Percentiles rank a stretch among this genome's conserved stretches.
Conservation (phyloP, 768 basidiomycete genomes). For the Suillus clintonianus region DNA sequence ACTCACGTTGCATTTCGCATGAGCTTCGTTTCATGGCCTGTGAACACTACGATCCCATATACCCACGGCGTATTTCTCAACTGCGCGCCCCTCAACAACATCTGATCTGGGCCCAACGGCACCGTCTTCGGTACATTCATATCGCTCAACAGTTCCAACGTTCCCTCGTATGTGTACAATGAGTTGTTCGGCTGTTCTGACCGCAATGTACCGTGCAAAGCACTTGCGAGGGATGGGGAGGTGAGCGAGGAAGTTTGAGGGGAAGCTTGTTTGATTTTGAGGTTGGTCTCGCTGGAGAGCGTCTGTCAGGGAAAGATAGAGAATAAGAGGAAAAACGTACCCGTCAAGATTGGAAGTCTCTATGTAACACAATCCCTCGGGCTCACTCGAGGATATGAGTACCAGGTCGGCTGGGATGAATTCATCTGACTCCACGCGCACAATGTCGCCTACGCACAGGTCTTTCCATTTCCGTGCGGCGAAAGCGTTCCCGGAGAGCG, state of each 20-base stretch:
- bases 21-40: constrained; percentile 97
- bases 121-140: constrained; percentile 73
- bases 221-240: constrained; percentile 70
- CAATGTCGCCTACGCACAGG: constrained; percentile 87
- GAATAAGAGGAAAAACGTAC: constrained; percentile 43
- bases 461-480: constrained; percentile 83
- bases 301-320: neutral
- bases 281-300: constrained; percentile 81
- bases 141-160: constrained; percentile 60
- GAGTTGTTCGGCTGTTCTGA: constrained; percentile 99
- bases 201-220: constrained; percentile 80
- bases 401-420: constrained; percentile 96
- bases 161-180: constrained; percentile 92
- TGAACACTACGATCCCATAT: constrained; percentile 91
- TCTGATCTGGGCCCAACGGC: constrained; percentile 92
- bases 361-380: constrained; percentile 96
- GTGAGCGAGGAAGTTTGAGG: constrained; percentile 78
- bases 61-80: constrained; percentile 96
- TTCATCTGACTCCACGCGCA: constrained; percentile 87
- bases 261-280: constrained; percentile 98
- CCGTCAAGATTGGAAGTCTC: constrained; percentile 98
- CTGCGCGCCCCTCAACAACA: constrained; percentile 93
- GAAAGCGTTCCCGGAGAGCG: constrained; percentile 70
- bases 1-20: constrained; percentile 98
- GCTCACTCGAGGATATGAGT: constrained; percentile 86